A percentile compares a stretch with the other conserved stretches of the same genome.
phyloP scores from a whole-genome alignment of 2,329 filamentous ascomycete species.

The Ploettnerulaceae sp. region DNA sequence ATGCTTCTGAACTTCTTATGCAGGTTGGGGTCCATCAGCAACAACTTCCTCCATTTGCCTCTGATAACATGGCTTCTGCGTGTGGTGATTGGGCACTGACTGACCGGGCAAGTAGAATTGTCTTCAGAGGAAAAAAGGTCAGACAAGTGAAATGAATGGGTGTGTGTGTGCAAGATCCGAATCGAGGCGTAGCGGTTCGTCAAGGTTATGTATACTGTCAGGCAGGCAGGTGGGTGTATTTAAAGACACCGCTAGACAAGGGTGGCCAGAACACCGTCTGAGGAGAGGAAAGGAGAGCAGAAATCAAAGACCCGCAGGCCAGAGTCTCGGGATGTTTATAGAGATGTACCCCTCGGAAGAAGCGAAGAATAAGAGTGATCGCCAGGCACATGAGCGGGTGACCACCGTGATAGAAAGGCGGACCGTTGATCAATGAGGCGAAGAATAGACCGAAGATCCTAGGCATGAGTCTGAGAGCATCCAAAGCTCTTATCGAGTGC shows the following conservation, averaged over 20 bases:
- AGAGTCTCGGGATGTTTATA: slow-evolving; percentile 8
- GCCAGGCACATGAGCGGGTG: slow-evolving; percentile 18
- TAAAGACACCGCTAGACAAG: slow-evolving; percentile 9
- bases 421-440: too few species aligned
- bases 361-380: slow-evolving; percentile 18
- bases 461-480: too few species aligned
- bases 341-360: slow-evolving; percentile 5
- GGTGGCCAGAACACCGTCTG: background rate
- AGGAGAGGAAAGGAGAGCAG: background rate
- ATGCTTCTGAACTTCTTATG: background rate
- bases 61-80: background rate
- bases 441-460: too few species aligned
- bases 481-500: too few species aligned
- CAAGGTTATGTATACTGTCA: background rate
- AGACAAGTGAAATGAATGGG: background rate
- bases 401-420: too few species aligned
- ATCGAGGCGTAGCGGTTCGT: slow-evolving; percentile 1
- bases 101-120: background rate
- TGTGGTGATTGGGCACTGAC: slow-evolving; percentile 19
- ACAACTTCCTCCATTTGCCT: slow-evolving; percentile 15
- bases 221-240: background rate
- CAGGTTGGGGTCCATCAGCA: slow-evolving; percentile 11
- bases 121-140: background rate
- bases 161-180: slow-evolving; percentile 3
- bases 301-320: background rate